phyloP scores from a whole-genome alignment of 306 rosid species.

The Rosa persica region DNA sequence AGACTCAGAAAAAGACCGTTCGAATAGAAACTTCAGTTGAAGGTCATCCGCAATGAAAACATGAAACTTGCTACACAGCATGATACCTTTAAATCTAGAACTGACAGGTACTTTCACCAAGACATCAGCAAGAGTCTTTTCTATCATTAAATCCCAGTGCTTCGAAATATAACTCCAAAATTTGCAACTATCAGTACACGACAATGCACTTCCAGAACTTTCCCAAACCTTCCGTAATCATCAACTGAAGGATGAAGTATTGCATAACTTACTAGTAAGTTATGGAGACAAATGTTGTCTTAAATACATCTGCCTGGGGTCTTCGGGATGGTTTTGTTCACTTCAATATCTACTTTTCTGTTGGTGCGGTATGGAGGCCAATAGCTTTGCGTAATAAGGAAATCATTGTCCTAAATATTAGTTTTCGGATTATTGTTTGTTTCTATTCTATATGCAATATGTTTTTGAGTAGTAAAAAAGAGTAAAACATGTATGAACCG shows the following conservation, averaged over 20 bases:
- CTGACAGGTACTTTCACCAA: conserved; percentile 55
- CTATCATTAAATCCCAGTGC: conserved; percentile 29
- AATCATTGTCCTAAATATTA: no score
- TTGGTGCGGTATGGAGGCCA: no score
- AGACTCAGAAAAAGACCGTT: conserved; percentile 22
- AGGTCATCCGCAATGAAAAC: conserved; percentile 67
- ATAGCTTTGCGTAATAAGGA: no score
- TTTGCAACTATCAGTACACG: conserved; percentile 46
- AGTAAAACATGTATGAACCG: no score
- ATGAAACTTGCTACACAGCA: conserved; percentile 43
- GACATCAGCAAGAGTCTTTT: conserved; percentile 33
- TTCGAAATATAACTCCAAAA: conserved; percentile 58
- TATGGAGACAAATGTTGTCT: no score
- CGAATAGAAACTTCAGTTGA: conserved; percentile 56
- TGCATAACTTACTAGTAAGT: no score
- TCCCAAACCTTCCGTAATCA: conserved; percentile 78
- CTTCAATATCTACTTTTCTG: no score
- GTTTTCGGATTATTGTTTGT: no score
- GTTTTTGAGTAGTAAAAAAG: no score
- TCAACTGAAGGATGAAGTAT: conserved; percentile 46
- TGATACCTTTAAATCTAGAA: conserved; percentile 33
- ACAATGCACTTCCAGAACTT: conserved; percentile 36
- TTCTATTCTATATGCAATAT: no score
- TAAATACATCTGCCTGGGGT: no score
- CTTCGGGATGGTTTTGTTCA: no score